phyloP scores from a whole-genome alignment of 2,329 filamentous ascomycete genomes.

The Aspergillus viridinutans region DNA sequence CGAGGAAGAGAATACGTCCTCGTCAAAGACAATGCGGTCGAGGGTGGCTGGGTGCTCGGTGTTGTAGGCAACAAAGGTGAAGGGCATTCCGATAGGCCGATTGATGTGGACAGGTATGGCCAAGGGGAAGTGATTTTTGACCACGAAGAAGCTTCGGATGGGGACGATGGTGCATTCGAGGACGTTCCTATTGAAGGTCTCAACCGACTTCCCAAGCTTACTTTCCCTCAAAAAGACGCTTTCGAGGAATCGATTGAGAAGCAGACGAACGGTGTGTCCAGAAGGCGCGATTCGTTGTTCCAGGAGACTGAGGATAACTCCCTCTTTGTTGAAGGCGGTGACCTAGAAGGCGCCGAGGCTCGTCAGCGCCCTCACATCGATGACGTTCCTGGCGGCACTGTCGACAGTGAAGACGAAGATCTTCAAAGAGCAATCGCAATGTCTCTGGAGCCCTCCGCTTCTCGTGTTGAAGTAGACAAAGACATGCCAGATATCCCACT shows the following conservation, averaged over 20 bases:
- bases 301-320: slow-evolving; percentile 45
- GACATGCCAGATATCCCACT: slow-evolving; percentile 31
- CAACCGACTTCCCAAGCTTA: slow-evolving; percentile 70
- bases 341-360: slow-evolving; percentile 27
- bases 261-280: slow-evolving; percentile 31
- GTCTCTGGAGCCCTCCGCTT: slow-evolving; percentile 56
- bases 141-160: slow-evolving; percentile 59
- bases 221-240: slow-evolving; percentile 34
- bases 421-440: slow-evolving; percentile 77
- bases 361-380: slow-evolving; percentile 36
- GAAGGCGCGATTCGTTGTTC: slow-evolving; percentile 18
- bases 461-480: slow-evolving; percentile 39
- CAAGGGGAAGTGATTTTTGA: slow-evolving; percentile 47
- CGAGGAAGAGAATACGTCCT: slow-evolving; percentile 90
- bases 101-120: slow-evolving; percentile 74
- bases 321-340: slow-evolving; percentile 52
- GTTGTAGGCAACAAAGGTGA: slow-evolving; percentile 83
- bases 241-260: slow-evolving; percentile 35
- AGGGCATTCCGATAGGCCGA: slow-evolving; percentile 78
- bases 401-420: slow-evolving; percentile 62
- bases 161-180: slow-evolving; percentile 73
- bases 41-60: slow-evolving; percentile 92
- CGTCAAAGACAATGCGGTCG: slow-evolving; percentile 90
- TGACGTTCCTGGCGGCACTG: slow-evolving; percentile 54
- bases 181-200: slow-evolving; percentile 88